Evolutionary conservation across 2,329 filamentous ascomycete genomes (phyloP).

Genomic region (Epichloe gansuensis): DNA sequence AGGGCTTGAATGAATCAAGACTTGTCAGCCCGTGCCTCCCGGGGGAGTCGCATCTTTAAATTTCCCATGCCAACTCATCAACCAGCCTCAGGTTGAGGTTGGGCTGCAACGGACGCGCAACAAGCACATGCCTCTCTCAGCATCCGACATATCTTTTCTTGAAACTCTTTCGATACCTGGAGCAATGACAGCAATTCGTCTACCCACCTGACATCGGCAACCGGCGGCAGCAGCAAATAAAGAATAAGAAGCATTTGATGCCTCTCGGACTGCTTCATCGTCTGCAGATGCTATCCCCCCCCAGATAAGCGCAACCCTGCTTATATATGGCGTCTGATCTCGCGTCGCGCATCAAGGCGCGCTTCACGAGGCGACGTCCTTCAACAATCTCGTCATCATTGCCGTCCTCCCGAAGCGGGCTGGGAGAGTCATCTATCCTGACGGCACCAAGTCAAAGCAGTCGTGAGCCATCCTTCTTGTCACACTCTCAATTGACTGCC

Average conservation of each 20-base stretch:
- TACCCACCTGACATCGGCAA: not conserved
- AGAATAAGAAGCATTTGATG: not conserved
- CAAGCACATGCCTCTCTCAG: not conserved
- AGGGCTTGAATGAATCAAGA: not conserved
- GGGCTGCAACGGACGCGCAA: not conserved
- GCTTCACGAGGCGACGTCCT: slow-evolving; percentile 29
- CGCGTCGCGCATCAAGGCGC: slow-evolving; percentile 33
- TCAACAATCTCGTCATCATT: slow-evolving; percentile 27
- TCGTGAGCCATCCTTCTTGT: slow-evolving; percentile 4
- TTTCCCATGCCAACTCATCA: not conserved
- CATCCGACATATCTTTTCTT: no score
- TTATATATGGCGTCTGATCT: slow-evolving; percentile 29
- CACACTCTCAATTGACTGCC: not conserved
- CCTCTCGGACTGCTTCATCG: not conserved
- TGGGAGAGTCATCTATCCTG: slow-evolving; percentile 11
- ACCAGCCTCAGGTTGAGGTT: not conserved
- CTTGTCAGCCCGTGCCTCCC: not conserved
- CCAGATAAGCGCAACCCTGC: not conserved
- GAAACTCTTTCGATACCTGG: not conserved
- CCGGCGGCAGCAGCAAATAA: not conserved
- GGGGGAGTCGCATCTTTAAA: not conserved
- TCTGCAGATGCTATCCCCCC: slow-evolving; percentile 4
- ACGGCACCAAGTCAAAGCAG: slow-evolving; percentile 4
- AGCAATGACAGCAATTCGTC: not conserved
- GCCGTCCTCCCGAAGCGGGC: slow-evolving; percentile 18